Evolutionary conservation across 495 filamentous ascomycete species (phyloP).

Genomic region (Cercophora scortea): DNA sequence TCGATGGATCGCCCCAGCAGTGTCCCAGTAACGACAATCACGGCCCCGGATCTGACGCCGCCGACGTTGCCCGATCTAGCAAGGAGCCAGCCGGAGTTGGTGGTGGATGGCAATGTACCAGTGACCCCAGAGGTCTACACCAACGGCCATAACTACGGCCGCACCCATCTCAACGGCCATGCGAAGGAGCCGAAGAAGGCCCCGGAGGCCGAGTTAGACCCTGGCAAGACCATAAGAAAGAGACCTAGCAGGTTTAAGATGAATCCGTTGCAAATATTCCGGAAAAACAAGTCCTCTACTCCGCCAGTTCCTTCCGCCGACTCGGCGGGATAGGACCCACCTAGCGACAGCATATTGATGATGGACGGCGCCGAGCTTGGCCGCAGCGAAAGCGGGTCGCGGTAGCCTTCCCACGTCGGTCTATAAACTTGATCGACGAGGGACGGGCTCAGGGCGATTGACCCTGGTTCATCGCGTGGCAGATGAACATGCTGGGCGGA

Average conservation of each 20-base stretch:
- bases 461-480: too few species aligned
- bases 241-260: slow-evolving; percentile 10
- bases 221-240: not conserved
- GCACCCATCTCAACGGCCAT: not conserved
- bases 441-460: too few species aligned
- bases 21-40: slow-evolving; percentile 30
- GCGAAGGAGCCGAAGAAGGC: not conserved
- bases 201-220: not conserved
- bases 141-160: slow-evolving; percentile 7
- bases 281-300: slow-evolving; percentile 34
- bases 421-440: too few species aligned
- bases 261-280: slow-evolving; percentile 35
- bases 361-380: not conserved
- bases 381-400: not conserved
- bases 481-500: too few species aligned
- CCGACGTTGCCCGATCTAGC: slow-evolving; percentile 14
- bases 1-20: slow-evolving; percentile 36
- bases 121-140: not conserved
- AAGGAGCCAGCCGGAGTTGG: slow-evolving; percentile 15
- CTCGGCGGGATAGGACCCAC: slow-evolving; percentile 12
- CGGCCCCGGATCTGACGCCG: slow-evolving; percentile 27
- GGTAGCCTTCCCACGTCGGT: too few species aligned
- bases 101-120: not conserved
- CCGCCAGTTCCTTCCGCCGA: slow-evolving; percentile 26
- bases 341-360: not conserved